Evolutionary conservation across 2,329 filamentous ascomycete species (phyloP).

Genomic region (Cordyceps cateniannulata): DNA sequence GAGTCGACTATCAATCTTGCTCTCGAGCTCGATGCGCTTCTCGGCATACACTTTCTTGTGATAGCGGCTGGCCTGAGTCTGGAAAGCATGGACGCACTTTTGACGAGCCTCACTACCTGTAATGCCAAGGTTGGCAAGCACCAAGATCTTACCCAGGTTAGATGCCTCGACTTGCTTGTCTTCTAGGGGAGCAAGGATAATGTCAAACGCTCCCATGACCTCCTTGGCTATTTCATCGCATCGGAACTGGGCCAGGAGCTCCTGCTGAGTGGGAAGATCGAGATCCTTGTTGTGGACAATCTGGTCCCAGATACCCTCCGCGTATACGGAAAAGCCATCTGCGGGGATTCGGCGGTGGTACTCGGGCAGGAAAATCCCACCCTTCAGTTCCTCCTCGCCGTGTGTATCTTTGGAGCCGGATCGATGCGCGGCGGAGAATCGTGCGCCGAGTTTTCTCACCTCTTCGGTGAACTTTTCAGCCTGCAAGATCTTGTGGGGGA

Average conservation of each 20-base stretch:
- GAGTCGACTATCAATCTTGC: constrained; percentile 80
- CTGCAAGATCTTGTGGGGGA: constrained; percentile 95
- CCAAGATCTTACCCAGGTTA: constrained; percentile 63
- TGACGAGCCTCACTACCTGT: constrained; percentile 66
- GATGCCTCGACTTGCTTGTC: constrained; percentile 72
- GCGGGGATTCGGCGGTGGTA: constrained; percentile 95
- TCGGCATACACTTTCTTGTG: constrained; percentile 91
- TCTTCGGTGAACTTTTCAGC: constrained; percentile 83
- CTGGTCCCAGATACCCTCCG: constrained; percentile 93
- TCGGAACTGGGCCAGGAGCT: constrained; percentile 91
- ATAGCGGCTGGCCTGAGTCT: constrained; percentile 84
- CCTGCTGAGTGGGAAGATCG: constrained; percentile 93
- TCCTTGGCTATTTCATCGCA: constrained; percentile 95
- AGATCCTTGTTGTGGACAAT: constrained; percentile 99
- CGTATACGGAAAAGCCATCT: constrained; percentile 93
- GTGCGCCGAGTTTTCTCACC: constrained; percentile 68
- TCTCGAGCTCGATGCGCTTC: constrained; percentile 78
- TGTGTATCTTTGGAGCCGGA: constrained; percentile 56
- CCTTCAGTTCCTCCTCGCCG: constrained; percentile 66
- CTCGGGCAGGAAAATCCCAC: constrained; percentile 82
- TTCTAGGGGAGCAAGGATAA: constrained; percentile 75
- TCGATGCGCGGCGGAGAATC: constrained; percentile 77
- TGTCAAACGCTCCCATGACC: constrained; percentile 77
- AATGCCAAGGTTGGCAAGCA: constrained; percentile 68
- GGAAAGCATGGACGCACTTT: constrained; percentile 76